phyloP scores from a whole-genome alignment of 345 rosid species.

The Anacardium occidentale region DNA sequence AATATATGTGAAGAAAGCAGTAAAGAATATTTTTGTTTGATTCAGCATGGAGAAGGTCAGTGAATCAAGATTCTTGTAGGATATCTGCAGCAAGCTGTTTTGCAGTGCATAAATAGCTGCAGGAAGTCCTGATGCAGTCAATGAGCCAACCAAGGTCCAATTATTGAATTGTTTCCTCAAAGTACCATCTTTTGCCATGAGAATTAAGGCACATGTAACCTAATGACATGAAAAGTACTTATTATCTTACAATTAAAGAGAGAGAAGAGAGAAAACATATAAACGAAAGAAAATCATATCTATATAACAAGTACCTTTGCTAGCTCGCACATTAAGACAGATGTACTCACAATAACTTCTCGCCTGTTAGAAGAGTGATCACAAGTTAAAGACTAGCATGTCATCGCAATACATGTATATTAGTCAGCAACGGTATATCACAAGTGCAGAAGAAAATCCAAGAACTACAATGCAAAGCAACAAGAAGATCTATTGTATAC shows the following conservation, averaged over 20 bases:
- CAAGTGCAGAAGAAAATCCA: neutral
- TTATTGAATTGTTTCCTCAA: constrained; percentile 56
- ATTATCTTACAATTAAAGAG: neutral
- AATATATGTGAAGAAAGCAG: constrained; percentile 81
- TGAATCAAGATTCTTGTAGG: constrained; percentile 93
- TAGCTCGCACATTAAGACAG: constrained; percentile 82
- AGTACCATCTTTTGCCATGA: constrained; percentile 82
- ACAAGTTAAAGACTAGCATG: constrained; percentile 16
- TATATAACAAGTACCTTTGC: constrained; percentile 54
- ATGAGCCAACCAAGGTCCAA: constrained; percentile 86
- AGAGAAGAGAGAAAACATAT: constrained; percentile 8
- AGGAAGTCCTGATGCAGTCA: constrained; percentile 97
- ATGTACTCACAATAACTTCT: constrained; percentile 90
- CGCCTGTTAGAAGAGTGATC: constrained; percentile 39
- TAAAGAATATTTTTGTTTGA: constrained; percentile 93
- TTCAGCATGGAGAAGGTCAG: constrained; percentile 90
- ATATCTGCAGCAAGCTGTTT: constrained; percentile 97
- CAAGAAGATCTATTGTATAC: neutral
- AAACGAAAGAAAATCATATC: neutral
- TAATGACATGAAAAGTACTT: constrained; percentile 28
- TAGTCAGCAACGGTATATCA: neutral
- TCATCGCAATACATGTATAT: neutral
- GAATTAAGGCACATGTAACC: constrained; percentile 75
- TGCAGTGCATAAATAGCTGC: constrained; percentile 95
- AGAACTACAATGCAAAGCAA: too few species aligned